Evolutionary conservation across 345 rosid species (phyloP), one percentile per base, ranked within the genome.

Genomic region (Rhizophora apiculata): DNA sequence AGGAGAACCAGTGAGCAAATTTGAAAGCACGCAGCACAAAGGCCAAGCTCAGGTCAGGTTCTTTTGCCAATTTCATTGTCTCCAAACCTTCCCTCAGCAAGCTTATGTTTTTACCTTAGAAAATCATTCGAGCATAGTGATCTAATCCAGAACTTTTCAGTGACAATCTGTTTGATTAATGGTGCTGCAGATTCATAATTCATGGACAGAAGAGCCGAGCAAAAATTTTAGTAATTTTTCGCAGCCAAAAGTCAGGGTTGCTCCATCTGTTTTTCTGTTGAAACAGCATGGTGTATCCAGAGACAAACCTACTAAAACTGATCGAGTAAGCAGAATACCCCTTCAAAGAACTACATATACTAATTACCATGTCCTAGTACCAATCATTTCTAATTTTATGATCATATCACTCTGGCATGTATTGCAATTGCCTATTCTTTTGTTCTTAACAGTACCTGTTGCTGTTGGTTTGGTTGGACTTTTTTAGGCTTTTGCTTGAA

Each of bases 321-420:
- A 77, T 70, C 79, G 80, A 2, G 87, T 81, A 69, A 74, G 78
- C 39, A 34, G 55, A 69, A 64, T 2, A 61, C 54, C 54, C 56
- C 61, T 52, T 56, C 68, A 63, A 53, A 49, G 22, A 27, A 53
- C 56, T 51, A 67, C 13, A 43, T 31, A 32, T 31, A 24, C 37
- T 51, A 62, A 21, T 72, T 49, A 26, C 11, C 11, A 8, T 30
- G 16, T 27, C 32, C 20, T 68, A 37, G 1, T 55, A 43, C 52
- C 34, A 59, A 70, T 68, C 29, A 34, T 71, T 60, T n/a, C 52
- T 46, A 49, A 34, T 7, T 34, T 48, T 26, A 43, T 36, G 62
- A 61, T 31, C 63, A 62, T 54, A 52, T 54, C 53, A 31, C 36
- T 48, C 39, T 30, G 16, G 16, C 8, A 29, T 36, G 27, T 6